These are phyloP conservation scores for Austroboletus niveus DNA, from an alignment of 1,284 basidiomycete species.

Conservation along the genomic window DNA sequence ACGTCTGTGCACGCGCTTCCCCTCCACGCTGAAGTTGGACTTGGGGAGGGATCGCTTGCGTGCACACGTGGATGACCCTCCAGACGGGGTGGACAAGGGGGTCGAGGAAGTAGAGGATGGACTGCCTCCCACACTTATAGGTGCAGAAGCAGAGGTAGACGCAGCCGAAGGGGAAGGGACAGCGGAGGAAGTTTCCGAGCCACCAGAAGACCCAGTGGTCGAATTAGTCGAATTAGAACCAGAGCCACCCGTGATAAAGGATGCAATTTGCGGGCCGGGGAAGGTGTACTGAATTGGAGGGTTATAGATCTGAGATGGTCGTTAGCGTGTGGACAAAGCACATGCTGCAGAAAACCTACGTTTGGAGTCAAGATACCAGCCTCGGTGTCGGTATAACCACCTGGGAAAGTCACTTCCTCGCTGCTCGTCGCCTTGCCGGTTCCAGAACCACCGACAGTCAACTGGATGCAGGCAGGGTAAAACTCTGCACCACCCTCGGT, in stretches of 20 bases:
- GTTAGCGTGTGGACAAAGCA: not conserved
- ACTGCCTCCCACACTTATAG: slow-evolving; percentile 1
- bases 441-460: slow-evolving; percentile 53
- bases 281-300: slow-evolving; percentile 32
- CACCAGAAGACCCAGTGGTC: slow-evolving; percentile 8
- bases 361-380: slow-evolving; percentile 55
- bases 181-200: slow-evolving; percentile 11
- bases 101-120: slow-evolving; percentile 1
- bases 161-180: slow-evolving; percentile 1
- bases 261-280: slow-evolving; percentile 37
- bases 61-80: slow-evolving; percentile 16
- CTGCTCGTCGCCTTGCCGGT: slow-evolving; percentile 40
- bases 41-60: slow-evolving; percentile 12
- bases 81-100: slow-evolving; percentile 7
- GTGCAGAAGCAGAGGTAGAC: slow-evolving; percentile 3
- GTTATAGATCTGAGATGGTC: slow-evolving; percentile 32
- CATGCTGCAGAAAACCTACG: slow-evolving; percentile 25
- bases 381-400: slow-evolving; percentile 60
- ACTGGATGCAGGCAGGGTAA: slow-evolving; percentile 65
- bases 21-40: not conserved
- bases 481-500: slow-evolving; percentile 62
- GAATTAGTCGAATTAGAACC: not conserved
- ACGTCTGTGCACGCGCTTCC: slow-evolving; percentile 23
- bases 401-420: slow-evolving; percentile 61
- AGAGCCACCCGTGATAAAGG: slow-evolving; percentile 13